Percentiles rank a stretch among this genome's conserved stretches.
Conservation (phyloP, 306 rosid genomes). For the Cucurbita moschata region DNA sequence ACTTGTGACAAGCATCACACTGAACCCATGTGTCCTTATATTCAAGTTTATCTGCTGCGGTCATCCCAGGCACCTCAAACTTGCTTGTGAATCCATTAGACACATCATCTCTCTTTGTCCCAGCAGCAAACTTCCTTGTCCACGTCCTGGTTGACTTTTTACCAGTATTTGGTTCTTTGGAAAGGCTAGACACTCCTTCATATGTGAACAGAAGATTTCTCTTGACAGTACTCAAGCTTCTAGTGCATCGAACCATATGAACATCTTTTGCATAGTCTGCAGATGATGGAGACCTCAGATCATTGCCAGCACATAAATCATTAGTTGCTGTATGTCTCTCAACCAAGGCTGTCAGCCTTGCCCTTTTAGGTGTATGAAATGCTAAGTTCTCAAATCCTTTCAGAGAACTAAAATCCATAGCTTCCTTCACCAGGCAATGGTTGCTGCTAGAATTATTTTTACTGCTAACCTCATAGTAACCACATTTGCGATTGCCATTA, state of each 20-base stretch:
- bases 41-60: conserved; percentile 19
- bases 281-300: conserved; percentile 28
- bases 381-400: conserved; percentile 23
- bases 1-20: conserved; percentile 83
- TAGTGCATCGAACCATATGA: conserved; percentile 27
- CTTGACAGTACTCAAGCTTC: conserved; percentile 40
- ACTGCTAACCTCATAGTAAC: conserved; percentile 70
- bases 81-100: conserved; percentile 22
- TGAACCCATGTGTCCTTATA: conserved; percentile 73
- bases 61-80: conserved; percentile 17
- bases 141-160: conserved; percentile 17
- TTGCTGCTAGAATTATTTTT: conserved; percentile 15
- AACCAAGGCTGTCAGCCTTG: conserved; percentile 23
- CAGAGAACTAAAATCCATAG: conserved; percentile 17
- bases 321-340: conserved; percentile 16
- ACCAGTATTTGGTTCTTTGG: conserved; percentile 19
- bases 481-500: conserved; percentile 59
- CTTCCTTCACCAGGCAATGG: conserved; percentile 31
- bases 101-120: conserved; percentile 19
- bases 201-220: conserved; percentile 30
- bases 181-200: conserved; percentile 32
- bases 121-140: conserved; percentile 21
- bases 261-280: conserved; percentile 24
- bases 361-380: conserved; percentile 45
- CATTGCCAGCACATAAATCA: conserved; percentile 26